A percentile compares a stretch with the other conserved stretches of the same genome.
Evolutionary conservation across 345 rosid species (phyloP).

Genomic region (Raphanus sativus): DNA sequence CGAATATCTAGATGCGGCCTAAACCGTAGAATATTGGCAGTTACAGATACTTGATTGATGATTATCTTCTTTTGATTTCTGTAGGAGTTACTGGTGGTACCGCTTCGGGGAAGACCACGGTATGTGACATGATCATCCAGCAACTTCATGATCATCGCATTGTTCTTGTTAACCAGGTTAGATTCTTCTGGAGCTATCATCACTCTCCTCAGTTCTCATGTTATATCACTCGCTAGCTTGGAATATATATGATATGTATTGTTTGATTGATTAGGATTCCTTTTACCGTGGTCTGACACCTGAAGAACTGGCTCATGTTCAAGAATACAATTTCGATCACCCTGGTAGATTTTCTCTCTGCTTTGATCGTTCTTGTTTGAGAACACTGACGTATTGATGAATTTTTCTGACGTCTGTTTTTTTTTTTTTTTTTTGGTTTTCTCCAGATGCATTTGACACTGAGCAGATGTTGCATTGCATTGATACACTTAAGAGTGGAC

Average conservation of each 20-base stretch:
- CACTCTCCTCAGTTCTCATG: constrained; percentile 12
- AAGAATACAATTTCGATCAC: constrained; percentile 98
- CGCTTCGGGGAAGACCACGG: constrained; percentile 98
- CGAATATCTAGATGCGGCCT: background rate
- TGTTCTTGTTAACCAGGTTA: constrained; percentile 91
- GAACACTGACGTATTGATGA: background rate
- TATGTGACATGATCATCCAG: constrained; percentile 98
- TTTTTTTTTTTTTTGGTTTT: background rate
- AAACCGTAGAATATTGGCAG: background rate
- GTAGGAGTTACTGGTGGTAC: constrained; percentile 98
- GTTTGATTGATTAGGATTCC: constrained; percentile 61
- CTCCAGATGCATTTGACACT: constrained; percentile 91
- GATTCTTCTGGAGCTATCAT: background rate
- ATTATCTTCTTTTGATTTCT: background rate
- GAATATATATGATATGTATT: background rate
- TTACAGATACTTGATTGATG: background rate
- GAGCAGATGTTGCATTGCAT: constrained; percentile 93
- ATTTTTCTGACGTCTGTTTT: background rate
- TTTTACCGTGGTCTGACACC: constrained; percentile 91
- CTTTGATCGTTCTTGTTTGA: background rate
- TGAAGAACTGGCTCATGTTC: constrained; percentile 73
- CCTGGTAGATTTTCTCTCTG: constrained; percentile 56
- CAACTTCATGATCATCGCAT: constrained; percentile 99
- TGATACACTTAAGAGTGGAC: constrained; percentile 68
- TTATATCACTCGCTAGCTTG: background rate